Evolutionary conservation across 768 basidiomycete species (phyloP), one percentile per base, ranked within the genome.

Genomic region (Leccinum disarticulatum): DNA sequence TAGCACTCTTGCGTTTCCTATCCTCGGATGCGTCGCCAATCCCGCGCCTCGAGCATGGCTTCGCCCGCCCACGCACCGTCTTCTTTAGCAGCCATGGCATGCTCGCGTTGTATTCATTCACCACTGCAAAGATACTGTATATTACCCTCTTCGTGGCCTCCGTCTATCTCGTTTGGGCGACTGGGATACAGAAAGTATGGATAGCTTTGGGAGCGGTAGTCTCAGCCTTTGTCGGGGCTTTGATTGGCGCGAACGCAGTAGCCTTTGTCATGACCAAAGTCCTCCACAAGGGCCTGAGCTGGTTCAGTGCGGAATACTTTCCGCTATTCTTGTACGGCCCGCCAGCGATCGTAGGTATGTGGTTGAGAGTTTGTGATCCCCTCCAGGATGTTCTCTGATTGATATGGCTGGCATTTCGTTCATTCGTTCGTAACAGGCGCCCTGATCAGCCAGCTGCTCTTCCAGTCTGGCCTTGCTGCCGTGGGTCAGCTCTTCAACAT

Each of bases 251-350:
- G 1, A 95, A 96, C 63, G 59, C 81, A 1, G 80, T 91, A 1
- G 96, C 95, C 0, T 68, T 85, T 2, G 58, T 91, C 13, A 88
- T 96, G 86, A 71, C 74, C 28, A 69, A 71, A 5, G 81, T 84
- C 1, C 70, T 93, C 22, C 80, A 83, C 8, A 88, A 83, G 72
- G 80, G 84, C 0, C 83, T 96, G 83, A 90, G 90, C 66, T 98
- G 95, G 95, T 97, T 92, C 73, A 78, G 82, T 15, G 82, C 79
- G 46, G 91, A 91, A 61, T 81, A 86, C 64, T 80, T 81, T 10
- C 80, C 83, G 1, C 62, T 95, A 9, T 68, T 80, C 22, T 73
- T 97, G 22, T 98, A 92, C 67, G 90, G 81, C 3, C 90, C 92
- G 14, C 81, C 91, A 2, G 84, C 86, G 0, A 67, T 93, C 14